These are phyloP conservation scores for Chytriomyces confervae DNA, from an alignment of 192 early-diverging fungal species.

Conservation along the genomic window DNA sequence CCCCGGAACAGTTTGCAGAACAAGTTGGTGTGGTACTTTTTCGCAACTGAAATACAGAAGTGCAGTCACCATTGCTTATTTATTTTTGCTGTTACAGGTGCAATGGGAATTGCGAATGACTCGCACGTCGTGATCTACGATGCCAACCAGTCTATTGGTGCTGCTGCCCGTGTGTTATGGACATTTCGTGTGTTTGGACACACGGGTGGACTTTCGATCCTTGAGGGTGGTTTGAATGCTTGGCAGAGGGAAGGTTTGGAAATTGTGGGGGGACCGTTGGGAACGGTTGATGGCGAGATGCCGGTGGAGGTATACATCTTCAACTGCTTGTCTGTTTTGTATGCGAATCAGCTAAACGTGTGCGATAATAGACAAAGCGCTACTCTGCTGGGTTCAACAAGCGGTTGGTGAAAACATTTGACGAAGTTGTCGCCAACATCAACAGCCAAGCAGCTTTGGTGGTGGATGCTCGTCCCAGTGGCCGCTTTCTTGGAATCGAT, in stretches of 20 bases:
- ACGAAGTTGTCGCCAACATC: conserved; percentile 20
- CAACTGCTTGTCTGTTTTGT: not conserved
- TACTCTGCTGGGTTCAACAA: conserved; percentile 26
- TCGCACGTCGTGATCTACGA: conserved; percentile 94
- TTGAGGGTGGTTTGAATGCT: conserved; percentile 87
- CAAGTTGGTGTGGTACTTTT: conserved; percentile 57
- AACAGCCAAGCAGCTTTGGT: not conserved
- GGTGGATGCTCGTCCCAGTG: conserved; percentile 32
- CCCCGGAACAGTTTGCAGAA: conserved; percentile 69
- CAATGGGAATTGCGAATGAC: conserved; percentile 77
- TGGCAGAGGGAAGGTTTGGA: conserved; percentile 71
- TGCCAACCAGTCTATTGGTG: conserved; percentile 71
- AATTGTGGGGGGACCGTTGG: conserved; percentile 37
- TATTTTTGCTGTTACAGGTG: conserved; percentile 40
- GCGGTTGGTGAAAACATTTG: conserved; percentile 30
- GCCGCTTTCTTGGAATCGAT: conserved; percentile 28
- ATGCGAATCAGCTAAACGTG: conserved; percentile 13
- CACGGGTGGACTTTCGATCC: conserved; percentile 74
- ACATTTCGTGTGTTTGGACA: conserved; percentile 95
- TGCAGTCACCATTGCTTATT: not conserved
- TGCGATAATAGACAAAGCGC: conserved; percentile 24
- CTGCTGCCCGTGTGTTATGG: conserved; percentile 90
- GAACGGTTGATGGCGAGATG: conserved; percentile 41
- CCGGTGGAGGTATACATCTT: conserved; percentile 12
- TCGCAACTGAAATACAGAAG: not conserved